Conservation (phyloP, 192 early-diverging fungal species). For the Backusella luteola region DNA sequence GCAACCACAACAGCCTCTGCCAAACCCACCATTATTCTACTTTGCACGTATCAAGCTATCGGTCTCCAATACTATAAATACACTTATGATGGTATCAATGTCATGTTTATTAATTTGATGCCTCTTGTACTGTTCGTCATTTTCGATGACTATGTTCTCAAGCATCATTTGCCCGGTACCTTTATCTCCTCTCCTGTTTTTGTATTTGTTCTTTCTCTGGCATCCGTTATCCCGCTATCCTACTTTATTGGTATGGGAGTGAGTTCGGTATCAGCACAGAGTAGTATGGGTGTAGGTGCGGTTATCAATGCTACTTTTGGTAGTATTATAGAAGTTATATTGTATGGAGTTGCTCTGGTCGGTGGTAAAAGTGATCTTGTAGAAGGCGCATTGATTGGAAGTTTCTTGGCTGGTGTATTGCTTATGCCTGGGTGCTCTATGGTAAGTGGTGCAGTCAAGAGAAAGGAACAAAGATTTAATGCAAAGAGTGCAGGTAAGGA, state of each 20-base stretch:
- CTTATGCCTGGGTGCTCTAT: constrained; percentile 93
- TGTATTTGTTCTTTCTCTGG: constrained; percentile 68
- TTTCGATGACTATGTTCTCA: constrained; percentile 74
- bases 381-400: constrained; percentile 91
- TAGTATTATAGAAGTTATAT: constrained; percentile 92
- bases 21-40: constrained; percentile 60
- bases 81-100: constrained; percentile 95
- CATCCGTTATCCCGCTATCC: constrained; percentile 86
- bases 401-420: constrained; percentile 84
- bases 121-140: constrained; percentile 82
- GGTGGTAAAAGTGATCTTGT: constrained; percentile 85
- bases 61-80: constrained; percentile 97
- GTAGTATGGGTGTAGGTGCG: constrained; percentile 86
- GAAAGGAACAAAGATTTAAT: constrained; percentile 94
- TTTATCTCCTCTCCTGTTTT: constrained; percentile 57
- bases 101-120: constrained; percentile 93
- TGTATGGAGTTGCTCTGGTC: constrained; percentile 87
- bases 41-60: constrained; percentile 86
- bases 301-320: constrained; percentile 99
- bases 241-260: constrained; percentile 98
- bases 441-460: constrained; percentile 87
- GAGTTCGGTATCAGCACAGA: constrained; percentile 94
- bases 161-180: constrained; percentile 49
- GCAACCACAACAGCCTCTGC: constrained; percentile 14
- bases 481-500: constrained; percentile 79